Base-by-base conservation (phyloP, 768 basidiomycete genomes). In the Trametes cingulata region DNA sequence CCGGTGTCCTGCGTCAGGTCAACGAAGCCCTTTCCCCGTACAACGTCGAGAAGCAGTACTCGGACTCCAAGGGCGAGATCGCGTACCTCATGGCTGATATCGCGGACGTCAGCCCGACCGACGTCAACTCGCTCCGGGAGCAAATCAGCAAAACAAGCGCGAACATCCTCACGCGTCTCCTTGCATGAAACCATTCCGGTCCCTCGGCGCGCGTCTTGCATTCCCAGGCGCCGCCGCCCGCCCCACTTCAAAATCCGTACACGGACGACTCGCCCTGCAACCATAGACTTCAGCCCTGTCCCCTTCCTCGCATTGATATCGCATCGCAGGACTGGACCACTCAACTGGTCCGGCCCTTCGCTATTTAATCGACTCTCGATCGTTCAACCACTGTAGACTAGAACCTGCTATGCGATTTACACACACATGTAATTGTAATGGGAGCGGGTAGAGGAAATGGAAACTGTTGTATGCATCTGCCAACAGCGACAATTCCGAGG, bases 31-130 rank as follows among this genome's bases (percentile, higher is more conserved):
- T 99, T 41, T 90, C 91, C 49, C 88, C 93, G 39, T 94, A 95
- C 82, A 98, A 99, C 75, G 95, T 99, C 72, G 95, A 96, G 77
- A 98, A 98, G 79, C 97, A 98, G 76, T 98, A 89, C 76, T 95
- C 96, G n/a, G 97, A 99, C 71, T 94, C 93, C 46, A 93, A 93
- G 77, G 91, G 90, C 61, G 92, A 93, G 52, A 76, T 93, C 50
- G 94, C 95, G 24, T 98, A 98, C 75, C 83, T 99, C 63, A 90
- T 99, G 86, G 95, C 95, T 13, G 97, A 99, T 73, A 98, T 99
- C 65, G 87, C 91, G 20, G 85, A 93, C 64, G 95, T 98, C 65
- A 91, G 90, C 70, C 82, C 85, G 60, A 77, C 79, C 55, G 92
- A 97, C 70, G 79, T 96, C 65, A 86, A 85, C 68, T 85, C 78